Conservation (phyloP, 2,329 filamentous ascomycete genomes). For the Microthyrium microscopicum region DNA sequence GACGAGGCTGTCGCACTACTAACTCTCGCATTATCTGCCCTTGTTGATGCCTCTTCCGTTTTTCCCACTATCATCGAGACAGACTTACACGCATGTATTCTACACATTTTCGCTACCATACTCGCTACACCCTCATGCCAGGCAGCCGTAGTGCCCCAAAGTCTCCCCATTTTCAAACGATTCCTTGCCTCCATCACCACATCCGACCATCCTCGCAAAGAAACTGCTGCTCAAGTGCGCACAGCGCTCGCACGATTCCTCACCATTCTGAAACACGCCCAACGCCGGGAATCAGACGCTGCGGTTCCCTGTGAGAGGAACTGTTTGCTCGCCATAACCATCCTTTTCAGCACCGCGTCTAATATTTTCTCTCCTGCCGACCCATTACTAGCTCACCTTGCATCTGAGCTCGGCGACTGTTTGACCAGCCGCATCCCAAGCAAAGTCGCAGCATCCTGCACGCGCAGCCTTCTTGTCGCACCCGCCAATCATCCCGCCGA, state of each 20-base stretch:
- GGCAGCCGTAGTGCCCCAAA: conserved; percentile 72
- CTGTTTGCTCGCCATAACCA: conserved; percentile 69
- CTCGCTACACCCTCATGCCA: conserved; percentile 79
- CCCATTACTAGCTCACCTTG: conserved; percentile 54
- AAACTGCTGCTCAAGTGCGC: conserved; percentile 53
- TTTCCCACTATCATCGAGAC: conserved; percentile 95
- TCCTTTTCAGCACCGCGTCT: conserved; percentile 68
- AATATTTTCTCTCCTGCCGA: conserved; percentile 61
- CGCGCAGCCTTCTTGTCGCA: conserved; percentile 64
- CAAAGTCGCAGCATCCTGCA: conserved; percentile 79
- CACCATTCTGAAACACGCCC: conserved; percentile 58
- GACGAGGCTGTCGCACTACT: conserved; percentile 77
- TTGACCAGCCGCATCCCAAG: conserved; percentile 66
- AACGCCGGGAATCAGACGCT: conserved; percentile 58
- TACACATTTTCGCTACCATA: conserved; percentile 92
- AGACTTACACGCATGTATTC: conserved; percentile 86
- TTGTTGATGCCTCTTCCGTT: conserved; percentile 87
- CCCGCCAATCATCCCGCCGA: conserved; percentile 37
- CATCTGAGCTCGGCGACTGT: conserved; percentile 73
- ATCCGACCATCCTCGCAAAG: conserved; percentile 23
- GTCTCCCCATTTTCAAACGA: conserved; percentile 77
- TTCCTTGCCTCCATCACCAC: conserved; percentile 61
- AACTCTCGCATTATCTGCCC: conserved; percentile 62
- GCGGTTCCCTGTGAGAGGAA: conserved; percentile 87
- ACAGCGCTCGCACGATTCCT: conserved; percentile 72